Evolutionary conservation across 2,329 filamentous ascomycete genomes (phyloP), one percentile per base, ranked within the genome.

Genomic region (Ascomycota sp.): DNA sequence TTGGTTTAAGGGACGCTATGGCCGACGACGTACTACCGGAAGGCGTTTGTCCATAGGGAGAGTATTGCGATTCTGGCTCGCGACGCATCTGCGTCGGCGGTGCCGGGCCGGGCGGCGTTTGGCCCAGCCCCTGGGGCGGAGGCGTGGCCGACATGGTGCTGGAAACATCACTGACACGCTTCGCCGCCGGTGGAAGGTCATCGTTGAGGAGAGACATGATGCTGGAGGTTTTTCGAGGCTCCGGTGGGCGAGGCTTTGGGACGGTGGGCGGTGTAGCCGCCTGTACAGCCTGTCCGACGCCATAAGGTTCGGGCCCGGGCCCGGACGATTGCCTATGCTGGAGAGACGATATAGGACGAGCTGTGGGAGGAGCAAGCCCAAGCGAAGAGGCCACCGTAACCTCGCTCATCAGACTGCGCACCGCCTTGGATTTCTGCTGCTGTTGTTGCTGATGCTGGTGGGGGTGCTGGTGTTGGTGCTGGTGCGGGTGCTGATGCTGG

Each of bases 161-260:
- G 8, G 56, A 51, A 8, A 69, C 53, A 31, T 69, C 64, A 25
- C 36, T 50, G 20, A 68, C 50, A 21, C 64, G 56, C 46, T 69
- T 68, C n/a, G 57, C 57, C 6, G 59, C 51, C 5, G 57, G 51
- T 4, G 52, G 52, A 7, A 61, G 57, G 31, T 73, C 69, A 36
- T 73, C 66, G 38, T 72, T 72, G 3, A 75, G 53, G 35, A 75
- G 46, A 1, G 67, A 66, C 61, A 73, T 70, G 35, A 75, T 59
- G 36, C 55, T 74, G 10, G 68, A 72, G 7, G 61, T 70, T 51
- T 73, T 74, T n/a, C 63, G 57, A 28, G 51, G 51, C 38, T 66
- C 63, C 3, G 61, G 44, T 24, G 56, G 47, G 20, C 56, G 48
- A 15, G 56, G 47, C 7, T 53, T 53, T 3, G 52, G 50, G n/a